phyloP scores from a whole-genome alignment of 2,329 filamentous ascomycete species.

The Bipolaris zeicola region DNA sequence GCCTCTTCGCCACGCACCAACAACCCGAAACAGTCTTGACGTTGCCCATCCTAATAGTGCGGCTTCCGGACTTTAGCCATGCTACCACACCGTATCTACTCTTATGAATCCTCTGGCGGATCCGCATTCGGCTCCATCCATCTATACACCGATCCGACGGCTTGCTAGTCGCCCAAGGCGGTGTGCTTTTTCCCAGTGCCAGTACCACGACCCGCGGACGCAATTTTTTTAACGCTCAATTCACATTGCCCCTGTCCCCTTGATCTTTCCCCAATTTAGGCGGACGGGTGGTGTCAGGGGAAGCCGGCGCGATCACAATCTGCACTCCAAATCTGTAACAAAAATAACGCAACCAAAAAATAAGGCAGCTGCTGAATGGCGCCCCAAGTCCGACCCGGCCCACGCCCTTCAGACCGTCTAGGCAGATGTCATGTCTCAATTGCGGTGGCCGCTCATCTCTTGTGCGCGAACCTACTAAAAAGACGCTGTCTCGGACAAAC shows the following conservation, averaged over 20 bases:
- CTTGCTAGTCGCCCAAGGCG: conserved; percentile 8
- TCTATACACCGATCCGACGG: conserved; percentile 8
- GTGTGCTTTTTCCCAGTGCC: conserved; percentile 10
- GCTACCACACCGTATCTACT: conserved; percentile 2
- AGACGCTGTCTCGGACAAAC: conserved; percentile 1
- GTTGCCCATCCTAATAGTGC: conserved; percentile 4
- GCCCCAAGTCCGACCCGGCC: neutral
- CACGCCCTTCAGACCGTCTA: neutral
- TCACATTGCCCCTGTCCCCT: neutral
- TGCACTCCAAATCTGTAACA: conserved; percentile 9
- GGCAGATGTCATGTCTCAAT: neutral
- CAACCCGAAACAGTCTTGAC: conserved; percentile 3
- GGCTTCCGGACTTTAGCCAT: conserved; percentile 10
- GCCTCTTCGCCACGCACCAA: conserved; percentile 4
- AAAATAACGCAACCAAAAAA: conserved; percentile 2
- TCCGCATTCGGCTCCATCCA: conserved; percentile 14
- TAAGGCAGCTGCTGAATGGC: neutral
- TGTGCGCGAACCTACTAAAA: neutral
- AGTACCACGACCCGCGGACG: conserved; percentile 8
- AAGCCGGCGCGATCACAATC: conserved; percentile 5
- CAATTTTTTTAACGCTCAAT: conserved; percentile 12
- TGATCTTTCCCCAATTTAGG: conserved; percentile 5
- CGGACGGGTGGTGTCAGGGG: conserved; percentile 15
- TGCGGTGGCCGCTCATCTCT: neutral
- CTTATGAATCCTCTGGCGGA: conserved; percentile 3